A percentile compares a stretch with the other conserved stretches of the same genome.
Evolutionary conservation across 2,329 filamentous ascomycete genomes (phyloP).

Genomic region (Graphilbum fragrans): DNA sequence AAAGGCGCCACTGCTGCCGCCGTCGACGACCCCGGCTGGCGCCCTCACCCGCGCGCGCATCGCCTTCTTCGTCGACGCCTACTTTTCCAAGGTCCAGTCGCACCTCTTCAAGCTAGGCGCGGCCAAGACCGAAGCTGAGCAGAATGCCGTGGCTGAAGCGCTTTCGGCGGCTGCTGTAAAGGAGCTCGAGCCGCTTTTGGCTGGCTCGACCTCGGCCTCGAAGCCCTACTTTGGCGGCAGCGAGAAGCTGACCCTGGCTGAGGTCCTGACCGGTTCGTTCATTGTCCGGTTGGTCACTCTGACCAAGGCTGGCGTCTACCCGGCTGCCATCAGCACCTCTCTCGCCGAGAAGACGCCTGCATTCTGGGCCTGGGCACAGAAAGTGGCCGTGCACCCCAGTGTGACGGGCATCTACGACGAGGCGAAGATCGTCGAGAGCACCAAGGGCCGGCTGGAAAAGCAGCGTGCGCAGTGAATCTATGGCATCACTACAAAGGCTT

Average conservation of each 20-base stretch:
- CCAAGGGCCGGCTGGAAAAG: constrained; percentile 8
- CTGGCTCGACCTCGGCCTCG: constrained; percentile 19
- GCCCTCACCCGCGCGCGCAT: constrained; percentile 55
- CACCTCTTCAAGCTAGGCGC: constrained; percentile 31
- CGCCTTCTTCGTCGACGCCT: constrained; percentile 46
- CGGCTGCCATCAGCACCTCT: constrained; percentile 12
- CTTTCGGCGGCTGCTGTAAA: constrained; percentile 47
- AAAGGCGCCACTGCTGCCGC: constrained; percentile 41
- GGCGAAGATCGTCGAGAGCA: constrained; percentile 24
- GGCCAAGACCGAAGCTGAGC: constrained; percentile 35
- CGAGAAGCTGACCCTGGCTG: constrained; percentile 55
- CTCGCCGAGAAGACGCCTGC: constrained; percentile 44
- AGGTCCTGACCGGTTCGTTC: constrained; percentile 61
- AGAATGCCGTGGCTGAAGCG: constrained; percentile 32
- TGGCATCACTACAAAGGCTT: no score
- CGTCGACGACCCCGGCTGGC: constrained; percentile 34
- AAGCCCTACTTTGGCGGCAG: constrained; percentile 54
- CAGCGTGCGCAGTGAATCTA: constrained; percentile 6
- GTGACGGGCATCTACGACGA: constrained; percentile 53
- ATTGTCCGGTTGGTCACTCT: constrained; percentile 46
- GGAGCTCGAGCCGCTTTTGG: constrained; percentile 62
- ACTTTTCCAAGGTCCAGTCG: constrained; percentile 25
- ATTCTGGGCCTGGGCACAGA: constrained; percentile 56
- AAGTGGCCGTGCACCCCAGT: constrained; percentile 48
- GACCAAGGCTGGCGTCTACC: constrained; percentile 41